Base-by-base conservation (phyloP, 371 early-diverging fungal genomes). In the Mucor mucedo region DNA sequence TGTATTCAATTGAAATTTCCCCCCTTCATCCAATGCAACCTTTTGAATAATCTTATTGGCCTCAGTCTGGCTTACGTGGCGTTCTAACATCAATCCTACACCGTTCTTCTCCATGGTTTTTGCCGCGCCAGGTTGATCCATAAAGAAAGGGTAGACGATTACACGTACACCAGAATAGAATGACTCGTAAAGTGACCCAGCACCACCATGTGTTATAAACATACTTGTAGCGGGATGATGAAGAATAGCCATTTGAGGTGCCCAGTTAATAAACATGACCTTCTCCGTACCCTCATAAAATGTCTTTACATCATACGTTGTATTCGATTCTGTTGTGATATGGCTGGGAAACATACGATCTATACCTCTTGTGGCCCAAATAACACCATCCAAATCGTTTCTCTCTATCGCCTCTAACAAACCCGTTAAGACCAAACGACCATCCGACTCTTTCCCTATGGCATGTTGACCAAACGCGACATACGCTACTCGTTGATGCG, bases 131-230 rank as follows among this genome's bases (percentile, higher is more conserved):
- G 63, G 58, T 49, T 82, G 83, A 49, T 82, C 83, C 0, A 63
- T 72, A 53, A 76, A 78, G 54, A 75, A 78, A 0, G 83, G 83
- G n/a, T 66, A 68, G 5, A 77, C 52, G 2, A 75, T 47, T 14
- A 75, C 52, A 1, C 65, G 77, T 28, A 54, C 62, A 27, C 77
- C 78, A 45, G 68, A 50, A 55, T 69, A 73, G 1, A 75, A 30
- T 1, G 72, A 64, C 59, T 82, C 83, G 39, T 69, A 70, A 10
- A 72, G 16, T 5, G 75, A 75, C 1, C 62, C 76, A 8, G 63
- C 57, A 14, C 83, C 83, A 41, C 80, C 75, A 50, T 79, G 78
- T 4, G 71, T 68, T 0, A 82, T 33, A 53, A 79, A 82, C 0
- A 73, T 28, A 5, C 32, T 13, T 2, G 68, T 69, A 1, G 75